A percentile compares a stretch with the other conserved stretches of the same genome.
Evolutionary conservation across 768 basidiomycete species (phyloP).

Genomic region (Dioszegia crocea): DNA sequence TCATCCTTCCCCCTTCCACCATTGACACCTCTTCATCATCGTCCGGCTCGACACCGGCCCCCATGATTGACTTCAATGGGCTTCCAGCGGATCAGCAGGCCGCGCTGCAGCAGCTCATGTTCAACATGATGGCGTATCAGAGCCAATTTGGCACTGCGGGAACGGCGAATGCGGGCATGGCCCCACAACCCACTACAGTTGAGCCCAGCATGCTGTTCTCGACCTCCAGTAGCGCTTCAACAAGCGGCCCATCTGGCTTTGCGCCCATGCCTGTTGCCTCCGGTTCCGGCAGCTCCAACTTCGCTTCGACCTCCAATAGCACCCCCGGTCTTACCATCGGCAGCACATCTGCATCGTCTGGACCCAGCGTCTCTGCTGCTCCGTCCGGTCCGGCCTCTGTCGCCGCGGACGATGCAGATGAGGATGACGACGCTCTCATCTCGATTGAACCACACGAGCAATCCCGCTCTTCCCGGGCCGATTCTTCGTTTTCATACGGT

Average conservation of each 20-base stretch:
- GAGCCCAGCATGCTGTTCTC: slow-evolving; percentile 11
- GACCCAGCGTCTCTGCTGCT: not conserved
- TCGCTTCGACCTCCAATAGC: not conserved
- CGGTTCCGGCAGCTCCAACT: not conserved
- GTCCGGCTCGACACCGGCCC: slow-evolving; percentile 4
- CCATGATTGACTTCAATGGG: slow-evolving; percentile 14
- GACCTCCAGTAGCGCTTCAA: not conserved
- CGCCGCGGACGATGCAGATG: not conserved
- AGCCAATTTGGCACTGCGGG: slow-evolving; percentile 21
- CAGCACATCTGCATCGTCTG: slow-evolving; percentile 2
- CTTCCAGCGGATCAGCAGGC: slow-evolving; percentile 35
- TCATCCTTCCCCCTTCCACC: too few relatives aligned
- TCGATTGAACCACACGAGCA: slow-evolving; percentile 26
- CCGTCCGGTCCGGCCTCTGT: not conserved
- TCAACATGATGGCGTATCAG: slow-evolving; percentile 35
- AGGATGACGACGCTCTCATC: slow-evolving; percentile 26
- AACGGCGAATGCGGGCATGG: not conserved
- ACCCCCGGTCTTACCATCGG: not conserved
- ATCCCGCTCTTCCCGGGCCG: slow-evolving; percentile 1
- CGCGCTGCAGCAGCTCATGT: slow-evolving; percentile 33
- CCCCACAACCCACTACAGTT: not conserved
- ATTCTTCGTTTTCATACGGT: slow-evolving; percentile 10
- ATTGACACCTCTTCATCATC: not conserved
- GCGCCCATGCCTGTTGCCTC: not conserved
- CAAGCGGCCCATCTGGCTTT: not conserved